Base-by-base conservation (phyloP, 2,329 filamentous ascomycete genomes). In the Neopestalotiopsis sp. region DNA sequence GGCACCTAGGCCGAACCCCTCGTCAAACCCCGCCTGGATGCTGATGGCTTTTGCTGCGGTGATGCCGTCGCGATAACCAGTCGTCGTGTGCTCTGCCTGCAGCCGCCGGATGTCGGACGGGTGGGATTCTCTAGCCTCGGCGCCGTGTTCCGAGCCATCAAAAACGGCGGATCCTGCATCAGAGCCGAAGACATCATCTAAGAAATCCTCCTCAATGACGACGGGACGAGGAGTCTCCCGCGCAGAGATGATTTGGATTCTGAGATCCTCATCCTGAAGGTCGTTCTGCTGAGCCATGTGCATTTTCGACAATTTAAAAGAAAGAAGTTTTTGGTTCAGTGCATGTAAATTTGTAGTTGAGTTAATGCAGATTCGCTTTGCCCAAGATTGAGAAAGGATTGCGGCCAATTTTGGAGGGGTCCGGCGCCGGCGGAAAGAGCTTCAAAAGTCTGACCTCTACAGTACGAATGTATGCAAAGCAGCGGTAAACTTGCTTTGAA, bases 41-140 rank as follows among this genome's bases (percentile, higher is more conserved):
- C 90, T 92, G 62, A 86, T 82, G 32, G 88, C 88, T 79, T 98
- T 98, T 40, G 92, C 92, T 3, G 84, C 84, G 0, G 91, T 87
- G 66, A 98, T 88, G 59, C 95, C 96, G 75, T 98, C 95, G 69
- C 95, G 91, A 81, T 98, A 98, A 24, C 96, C 96, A 53, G 93
- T 91, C 7, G 93, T 98, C 66, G 90, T 88, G 79, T 97, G 94
- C 67, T 92, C 90, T 57, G 89, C 87, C 74, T 92, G 90, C 17
- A 97, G 87, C 30, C 92, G 90, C 24, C 88, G 89, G 65, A 96
- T 87, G 74, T 97, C 94, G 76, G 84, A 88, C 40, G 83, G 84
- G 67, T 88, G 84, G 66, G 73, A 67, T 67, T 67, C 49, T 56
- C 53, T 63, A n/a, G 34, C 61, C 5, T 67, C 64, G 12, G 63